Conservation (phyloP, 2,329 filamentous ascomycete genomes). For the Pleomassaria siparia region DNA sequence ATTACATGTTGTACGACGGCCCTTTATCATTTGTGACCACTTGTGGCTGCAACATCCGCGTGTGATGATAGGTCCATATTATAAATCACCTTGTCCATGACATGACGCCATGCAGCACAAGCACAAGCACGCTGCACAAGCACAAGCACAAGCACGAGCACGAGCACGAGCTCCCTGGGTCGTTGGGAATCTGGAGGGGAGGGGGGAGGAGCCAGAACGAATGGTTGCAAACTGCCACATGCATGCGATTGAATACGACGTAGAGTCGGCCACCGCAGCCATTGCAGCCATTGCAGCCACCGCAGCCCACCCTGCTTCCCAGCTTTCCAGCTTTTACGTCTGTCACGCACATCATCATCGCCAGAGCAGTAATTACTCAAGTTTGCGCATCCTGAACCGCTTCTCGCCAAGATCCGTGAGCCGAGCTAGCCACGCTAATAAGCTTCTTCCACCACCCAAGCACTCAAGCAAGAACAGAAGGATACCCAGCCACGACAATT, state of each 20-base stretch:
- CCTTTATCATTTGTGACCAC: neutral
- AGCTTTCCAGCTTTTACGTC: neutral
- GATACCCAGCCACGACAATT: constrained; percentile 24
- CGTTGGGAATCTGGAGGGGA: no score
- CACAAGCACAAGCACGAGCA: neutral
- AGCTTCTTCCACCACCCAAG: neutral
- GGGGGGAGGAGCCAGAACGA: neutral
- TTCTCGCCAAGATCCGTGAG: neutral
- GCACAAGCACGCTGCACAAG: no score
- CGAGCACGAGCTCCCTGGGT: neutral
- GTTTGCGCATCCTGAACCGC: neutral
- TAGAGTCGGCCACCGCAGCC: neutral
- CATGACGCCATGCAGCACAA: neutral
- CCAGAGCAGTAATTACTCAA: neutral
- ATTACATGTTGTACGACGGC: no score
- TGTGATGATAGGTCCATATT: neutral
- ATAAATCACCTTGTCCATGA: neutral
- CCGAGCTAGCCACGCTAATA: constrained; percentile 7
- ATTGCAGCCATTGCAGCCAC: no score
- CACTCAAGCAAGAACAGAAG: constrained; percentile 9
- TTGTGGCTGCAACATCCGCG: neutral
- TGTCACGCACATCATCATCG: neutral
- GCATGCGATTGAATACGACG: neutral
- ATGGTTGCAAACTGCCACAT: neutral
- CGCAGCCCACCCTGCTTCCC: neutral